phyloP scores from a whole-genome alignment of 352 stramenopile genomes.

The Globisporangium recalcitrans region DNA sequence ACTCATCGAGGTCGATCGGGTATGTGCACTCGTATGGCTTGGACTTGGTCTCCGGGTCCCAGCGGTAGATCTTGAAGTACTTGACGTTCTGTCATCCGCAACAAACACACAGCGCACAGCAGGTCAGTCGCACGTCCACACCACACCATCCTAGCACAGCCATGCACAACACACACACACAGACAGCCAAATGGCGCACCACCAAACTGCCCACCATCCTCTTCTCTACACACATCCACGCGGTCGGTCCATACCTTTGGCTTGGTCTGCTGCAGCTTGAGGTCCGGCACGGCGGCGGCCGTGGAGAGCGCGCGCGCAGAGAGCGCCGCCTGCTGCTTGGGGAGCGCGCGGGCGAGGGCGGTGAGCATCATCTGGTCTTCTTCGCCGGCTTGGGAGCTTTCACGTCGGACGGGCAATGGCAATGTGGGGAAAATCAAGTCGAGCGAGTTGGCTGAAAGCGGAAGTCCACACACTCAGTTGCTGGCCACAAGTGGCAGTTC shows the following conservation, averaged over 20 bases:
- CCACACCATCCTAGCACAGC: not conserved
- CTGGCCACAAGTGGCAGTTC: too few relatives aligned
- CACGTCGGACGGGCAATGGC: conserved; percentile 13
- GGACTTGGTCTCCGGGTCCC: conserved; percentile 93
- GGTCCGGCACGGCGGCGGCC: conserved; percentile 35
- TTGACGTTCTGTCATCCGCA: conserved; percentile 86
- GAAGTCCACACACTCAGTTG: conserved; percentile 1
- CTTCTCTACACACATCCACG: too few relatives aligned
- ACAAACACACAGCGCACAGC: conserved; percentile 2
- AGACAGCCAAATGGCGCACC: not conserved
- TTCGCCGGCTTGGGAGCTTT: conserved; percentile 1
- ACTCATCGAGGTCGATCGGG: conserved; percentile 97
- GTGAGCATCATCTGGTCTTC: conserved; percentile 6
- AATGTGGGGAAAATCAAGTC: conserved; percentile 10
- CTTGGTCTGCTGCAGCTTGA: conserved; percentile 71
- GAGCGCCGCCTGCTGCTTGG: conserved; percentile 28
- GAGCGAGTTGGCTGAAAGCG: not conserved
- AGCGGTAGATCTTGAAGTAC: conserved; percentile 99
- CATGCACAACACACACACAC: not conserved
- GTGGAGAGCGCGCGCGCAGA: conserved; percentile 57
- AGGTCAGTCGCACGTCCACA: not conserved
- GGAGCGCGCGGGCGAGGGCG: conserved; percentile 16
- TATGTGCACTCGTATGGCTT: conserved; percentile 96
- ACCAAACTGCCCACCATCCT: not conserved
- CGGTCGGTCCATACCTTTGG: conserved; percentile 73